These are phyloP conservation scores for Phytophthora ohioensis DNA, from an alignment of 352 stramenopile genomes.

Conservation along the genomic window DNA sequence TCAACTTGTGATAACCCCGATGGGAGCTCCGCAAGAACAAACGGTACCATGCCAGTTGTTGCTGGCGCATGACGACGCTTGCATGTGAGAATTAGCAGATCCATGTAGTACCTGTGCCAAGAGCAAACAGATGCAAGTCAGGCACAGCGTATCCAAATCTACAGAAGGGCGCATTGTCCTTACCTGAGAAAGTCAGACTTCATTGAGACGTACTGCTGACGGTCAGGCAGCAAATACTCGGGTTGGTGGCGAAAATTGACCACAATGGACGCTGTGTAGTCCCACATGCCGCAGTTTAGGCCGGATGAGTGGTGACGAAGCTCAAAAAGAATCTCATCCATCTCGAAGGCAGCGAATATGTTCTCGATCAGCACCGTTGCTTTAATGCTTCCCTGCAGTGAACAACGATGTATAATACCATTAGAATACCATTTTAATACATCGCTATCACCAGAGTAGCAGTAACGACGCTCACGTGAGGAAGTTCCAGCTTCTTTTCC, in stretches of 20 bases:
- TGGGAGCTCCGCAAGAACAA: conserved; percentile 94
- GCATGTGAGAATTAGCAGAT: conserved; percentile 94
- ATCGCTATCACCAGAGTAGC: neutral
- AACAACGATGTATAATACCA: neutral
- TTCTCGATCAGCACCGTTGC: conserved; percentile 96
- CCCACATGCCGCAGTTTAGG: conserved; percentile 98
- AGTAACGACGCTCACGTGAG: conserved; percentile 52
- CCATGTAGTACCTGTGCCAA: conserved; percentile 84
- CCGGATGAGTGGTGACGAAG: conserved; percentile 94
- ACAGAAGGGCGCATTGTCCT: conserved; percentile 2
- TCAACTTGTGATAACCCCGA: conserved; percentile 59
- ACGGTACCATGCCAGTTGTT: conserved; percentile 97
- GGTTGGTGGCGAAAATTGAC: conserved; percentile 91
- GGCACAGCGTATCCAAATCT: neutral
- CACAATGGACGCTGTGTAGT: conserved; percentile 97
- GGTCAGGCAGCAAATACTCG: conserved; percentile 93
- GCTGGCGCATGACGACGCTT: conserved; percentile 93
- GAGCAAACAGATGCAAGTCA: neutral
- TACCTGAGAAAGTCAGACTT: conserved; percentile 69
- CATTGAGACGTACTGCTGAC: conserved; percentile 83
- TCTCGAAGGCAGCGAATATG: conserved; percentile 97
- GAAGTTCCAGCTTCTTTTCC: conserved; percentile 88
- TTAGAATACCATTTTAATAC: neutral
- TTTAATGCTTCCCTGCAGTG: conserved; percentile 72
- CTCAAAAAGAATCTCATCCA: conserved; percentile 97